phyloP scores from a whole-genome alignment of 2,329 filamentous ascomycete genomes.

The Raffaelea arxii region DNA sequence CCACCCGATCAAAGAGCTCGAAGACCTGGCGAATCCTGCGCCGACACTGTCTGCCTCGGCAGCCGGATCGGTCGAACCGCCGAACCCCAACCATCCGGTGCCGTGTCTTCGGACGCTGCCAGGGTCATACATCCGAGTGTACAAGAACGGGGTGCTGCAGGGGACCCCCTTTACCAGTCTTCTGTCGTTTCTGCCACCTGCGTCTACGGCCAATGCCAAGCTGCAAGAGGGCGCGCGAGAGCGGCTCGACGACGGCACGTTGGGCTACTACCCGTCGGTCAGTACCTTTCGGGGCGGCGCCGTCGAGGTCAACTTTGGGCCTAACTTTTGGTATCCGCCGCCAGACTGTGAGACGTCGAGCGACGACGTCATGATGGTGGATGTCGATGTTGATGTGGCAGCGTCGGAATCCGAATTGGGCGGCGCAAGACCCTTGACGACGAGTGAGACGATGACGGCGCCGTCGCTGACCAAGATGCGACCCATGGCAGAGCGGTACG shows the following conservation, averaged over 20 bases:
- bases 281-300: constrained; percentile 87
- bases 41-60: constrained; percentile 28
- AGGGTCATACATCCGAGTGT: constrained; percentile 75
- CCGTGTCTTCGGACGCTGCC: constrained; percentile 79
- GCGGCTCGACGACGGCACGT: constrained; percentile 85
- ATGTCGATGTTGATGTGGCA: constrained; percentile 19
- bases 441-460: constrained; percentile 5
- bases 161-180: constrained; percentile 84
- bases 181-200: constrained; percentile 82
- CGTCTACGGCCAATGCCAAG: constrained; percentile 65
- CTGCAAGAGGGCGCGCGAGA: constrained; percentile 67
- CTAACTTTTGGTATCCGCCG: constrained; percentile 84
- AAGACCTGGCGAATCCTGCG: constrained; percentile 68
- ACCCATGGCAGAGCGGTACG: constrained; percentile 68
- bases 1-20: constrained; percentile 76
- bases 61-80: constrained; percentile 31
- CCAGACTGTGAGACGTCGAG: constrained; percentile 26
- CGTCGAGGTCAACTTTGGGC: constrained; percentile 89
- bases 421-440: background rate
- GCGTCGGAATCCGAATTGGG: background rate
- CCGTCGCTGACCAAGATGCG: constrained; percentile 28
- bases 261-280: constrained; percentile 91
- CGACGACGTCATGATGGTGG: constrained; percentile 36
- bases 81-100: constrained; percentile 61
- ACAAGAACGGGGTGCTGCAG: constrained; percentile 82